Conservation (phyloP, 2,329 filamentous ascomycete genomes). For the Fusarium falciforme region DNA sequence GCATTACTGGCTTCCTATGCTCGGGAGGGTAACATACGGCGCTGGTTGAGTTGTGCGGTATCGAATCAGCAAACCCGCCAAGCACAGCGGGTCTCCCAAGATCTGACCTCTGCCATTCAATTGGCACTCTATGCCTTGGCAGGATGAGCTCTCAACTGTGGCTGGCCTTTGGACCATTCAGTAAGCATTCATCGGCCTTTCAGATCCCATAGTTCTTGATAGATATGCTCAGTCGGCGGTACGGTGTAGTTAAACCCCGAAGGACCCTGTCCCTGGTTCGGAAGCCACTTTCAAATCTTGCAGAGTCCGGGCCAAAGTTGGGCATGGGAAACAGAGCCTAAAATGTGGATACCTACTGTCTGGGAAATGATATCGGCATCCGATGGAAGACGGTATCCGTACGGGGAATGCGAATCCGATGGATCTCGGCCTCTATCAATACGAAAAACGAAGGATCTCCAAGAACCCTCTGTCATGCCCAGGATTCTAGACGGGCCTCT, state of each 20-base stretch:
- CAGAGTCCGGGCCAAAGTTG: conserved; percentile 10
- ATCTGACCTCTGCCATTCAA: neutral
- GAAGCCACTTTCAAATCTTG: conserved; percentile 19
- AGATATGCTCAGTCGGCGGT: neutral
- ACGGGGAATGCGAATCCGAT: neutral
- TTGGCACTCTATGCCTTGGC: neutral
- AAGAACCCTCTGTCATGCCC: conserved; percentile 1
- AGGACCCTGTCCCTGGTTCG: conserved; percentile 26
- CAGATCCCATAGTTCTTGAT: neutral
- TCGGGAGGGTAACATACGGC: conserved; percentile 12
- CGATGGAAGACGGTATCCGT: neutral
- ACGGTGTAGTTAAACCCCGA: neutral
- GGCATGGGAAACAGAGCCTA: conserved; percentile 20
- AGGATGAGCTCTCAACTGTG: neutral
- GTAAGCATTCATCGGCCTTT: neutral
- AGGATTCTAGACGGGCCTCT: conserved; percentile 30
- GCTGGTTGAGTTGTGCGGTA: neutral
- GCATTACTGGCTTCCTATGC: neutral
- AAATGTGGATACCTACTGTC: conserved; percentile 20
- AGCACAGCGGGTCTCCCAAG: neutral
- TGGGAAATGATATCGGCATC: neutral
- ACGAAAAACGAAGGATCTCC: conserved; percentile 16
- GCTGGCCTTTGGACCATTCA: neutral
- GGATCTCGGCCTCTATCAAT: conserved; percentile 8
- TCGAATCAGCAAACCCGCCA: neutral